Evolutionary conservation across 495 filamentous ascomycete genomes (phyloP), one percentile per base, ranked within the genome.

Genomic region (Penicillium paradoxum): DNA sequence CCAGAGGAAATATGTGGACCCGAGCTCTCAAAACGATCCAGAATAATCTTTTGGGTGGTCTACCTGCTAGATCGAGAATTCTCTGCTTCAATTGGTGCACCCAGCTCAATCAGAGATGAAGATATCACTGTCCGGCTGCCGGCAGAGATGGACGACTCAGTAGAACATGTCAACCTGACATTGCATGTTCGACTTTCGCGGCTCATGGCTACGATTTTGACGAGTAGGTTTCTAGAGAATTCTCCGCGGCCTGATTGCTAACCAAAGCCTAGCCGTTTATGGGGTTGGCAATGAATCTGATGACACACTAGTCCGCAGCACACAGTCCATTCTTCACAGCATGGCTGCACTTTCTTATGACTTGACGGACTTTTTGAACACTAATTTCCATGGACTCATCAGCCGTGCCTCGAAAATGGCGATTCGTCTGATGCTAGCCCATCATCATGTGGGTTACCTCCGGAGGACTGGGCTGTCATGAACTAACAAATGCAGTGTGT

Each of bases 61-160:
- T 73, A 73, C 18, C 63, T 73, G 56, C 57, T 73, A 1, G 70
- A 73, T 39, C 47, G 70, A 18, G 67, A 73, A 19, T 68, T 70
- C 32, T 63, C 65, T 4, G 65, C 70, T 25, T 43, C 69, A 2
- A 71, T 73, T 15, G 70, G 67, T 8, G 69, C 67, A 2, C 70
- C 70, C 1, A 66, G 64, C 49, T 64, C 62, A 3, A 65, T 73
- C 8, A 51, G 63, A 49, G 69, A 73, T 37, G 69, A 72, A 30
- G 70, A 73, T 43, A 72, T 73, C 33, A 70, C 67, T 14, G 69
- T 66, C 3, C 59, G 51, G 17, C 45, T 72, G 8, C 67, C 67
- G 11, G 60, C 67, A 21, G 57, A 67, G 17, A 53, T 61, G 10
- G 51, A 58, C n/a, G 32, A 49, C 37, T 65, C 64, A 1, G 56